phyloP scores from a whole-genome alignment of 2,329 filamentous ascomycete genomes.

The Thermothelomyces thermophilus region DNA sequence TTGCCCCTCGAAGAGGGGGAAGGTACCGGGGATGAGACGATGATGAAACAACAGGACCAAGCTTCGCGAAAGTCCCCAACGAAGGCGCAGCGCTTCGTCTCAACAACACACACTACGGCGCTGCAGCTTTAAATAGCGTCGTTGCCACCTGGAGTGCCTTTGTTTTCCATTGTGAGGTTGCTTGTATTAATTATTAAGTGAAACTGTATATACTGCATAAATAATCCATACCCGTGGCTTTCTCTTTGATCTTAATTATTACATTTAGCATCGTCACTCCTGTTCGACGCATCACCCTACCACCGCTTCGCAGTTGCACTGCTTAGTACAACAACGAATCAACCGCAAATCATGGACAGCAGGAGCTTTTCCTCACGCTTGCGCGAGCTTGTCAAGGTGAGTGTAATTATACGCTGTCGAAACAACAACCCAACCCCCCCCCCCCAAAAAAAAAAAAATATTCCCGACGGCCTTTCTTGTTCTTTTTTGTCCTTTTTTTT shows the following conservation, averaged over 20 bases:
- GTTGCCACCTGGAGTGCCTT: not conserved
- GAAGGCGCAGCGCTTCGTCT: not conserved
- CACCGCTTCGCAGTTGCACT: too few relatives aligned
- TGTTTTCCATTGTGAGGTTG: not conserved
- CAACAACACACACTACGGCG: not conserved
- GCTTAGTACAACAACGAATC: too few relatives aligned
- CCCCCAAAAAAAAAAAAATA: too few relatives aligned
- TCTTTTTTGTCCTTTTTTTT: not conserved
- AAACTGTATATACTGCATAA: too few relatives aligned
- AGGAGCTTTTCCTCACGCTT: constrained; percentile 28
- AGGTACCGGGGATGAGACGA: not conserved
- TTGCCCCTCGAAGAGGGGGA: not conserved
- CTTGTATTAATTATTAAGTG: too few relatives aligned
- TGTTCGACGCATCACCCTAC: not conserved
- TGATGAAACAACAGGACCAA: constrained; percentile 4
- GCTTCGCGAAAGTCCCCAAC: not conserved
- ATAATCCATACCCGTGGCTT: too few relatives aligned
- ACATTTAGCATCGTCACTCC: not conserved
- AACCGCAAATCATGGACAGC: too few relatives aligned
- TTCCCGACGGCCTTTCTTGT: too few relatives aligned
- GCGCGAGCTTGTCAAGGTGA: constrained; percentile 29
- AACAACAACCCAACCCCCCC: too few relatives aligned
- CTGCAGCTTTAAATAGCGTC: not conserved
- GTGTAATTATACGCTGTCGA: constrained; percentile 1
- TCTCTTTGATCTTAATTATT: not conserved